Percentiles rank a stretch among this genome's conserved stretches.
Conservation (phyloP, 1,139 yeast species). For the Lodderomyces jiufengensis region DNA sequence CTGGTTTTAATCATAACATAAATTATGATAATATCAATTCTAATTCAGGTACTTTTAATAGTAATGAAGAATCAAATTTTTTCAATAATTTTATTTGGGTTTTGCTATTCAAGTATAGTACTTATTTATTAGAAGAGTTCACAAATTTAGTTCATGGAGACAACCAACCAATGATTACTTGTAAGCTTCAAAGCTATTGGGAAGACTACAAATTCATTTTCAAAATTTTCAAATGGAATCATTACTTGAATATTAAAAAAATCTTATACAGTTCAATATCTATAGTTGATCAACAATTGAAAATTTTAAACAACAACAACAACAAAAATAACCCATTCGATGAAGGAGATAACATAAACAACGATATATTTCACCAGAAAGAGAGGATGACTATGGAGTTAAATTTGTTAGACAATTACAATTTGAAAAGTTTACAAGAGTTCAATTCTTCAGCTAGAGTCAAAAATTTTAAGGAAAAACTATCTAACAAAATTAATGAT, state of each 20-base stretch:
- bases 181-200: slow-evolving; percentile 16
- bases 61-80: slow-evolving; percentile 9
- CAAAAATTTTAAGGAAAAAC: slow-evolving; percentile 1
- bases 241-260: slow-evolving; percentile 15
- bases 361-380: neutral
- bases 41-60: no score
- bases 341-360: neutral
- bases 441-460: slow-evolving; percentile 9
- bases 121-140: slow-evolving; percentile 16
- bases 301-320: slow-evolving; percentile 8
- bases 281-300: slow-evolving; percentile 15
- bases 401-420: slow-evolving; percentile 9
- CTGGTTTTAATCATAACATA: slow-evolving; percentile 24
- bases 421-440: slow-evolving; percentile 5
- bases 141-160: slow-evolving; percentile 5
- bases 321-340: neutral
- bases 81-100: slow-evolving; percentile 21
- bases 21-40: no score
- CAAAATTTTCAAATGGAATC: slow-evolving; percentile 17
- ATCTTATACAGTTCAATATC: slow-evolving; percentile 14
- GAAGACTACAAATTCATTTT: slow-evolving; percentile 17
- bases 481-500: slow-evolving; percentile 3
- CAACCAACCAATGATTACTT: neutral
- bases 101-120: slow-evolving; percentile 19
- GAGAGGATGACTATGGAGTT: slow-evolving; percentile 5